Evolutionary conservation across 768 basidiomycete genomes (phyloP).

Genomic region (Mycena venus): DNA sequence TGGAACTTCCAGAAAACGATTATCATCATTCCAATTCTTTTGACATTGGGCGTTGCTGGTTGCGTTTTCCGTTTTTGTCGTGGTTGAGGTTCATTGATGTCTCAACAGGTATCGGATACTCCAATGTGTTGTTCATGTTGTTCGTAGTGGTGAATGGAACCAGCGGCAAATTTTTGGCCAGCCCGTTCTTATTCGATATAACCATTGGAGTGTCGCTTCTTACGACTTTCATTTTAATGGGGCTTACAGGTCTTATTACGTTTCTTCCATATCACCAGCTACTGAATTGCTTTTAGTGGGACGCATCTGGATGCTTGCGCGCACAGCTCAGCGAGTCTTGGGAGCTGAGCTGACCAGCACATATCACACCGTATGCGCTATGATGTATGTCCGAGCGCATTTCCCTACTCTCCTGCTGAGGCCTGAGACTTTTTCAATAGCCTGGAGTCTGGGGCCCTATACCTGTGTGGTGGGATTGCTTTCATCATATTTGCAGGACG

Average conservation of each 20-base stretch:
- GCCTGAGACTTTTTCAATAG: background rate
- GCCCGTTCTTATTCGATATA: background rate
- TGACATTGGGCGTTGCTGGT: slow-evolving; percentile 2
- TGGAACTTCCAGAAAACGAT: background rate
- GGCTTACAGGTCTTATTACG: background rate
- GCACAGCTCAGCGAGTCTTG: background rate
- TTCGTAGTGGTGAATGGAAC: background rate
- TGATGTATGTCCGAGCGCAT: background rate
- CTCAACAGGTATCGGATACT: background rate
- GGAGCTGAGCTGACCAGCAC: background rate
- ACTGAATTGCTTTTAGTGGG: background rate
- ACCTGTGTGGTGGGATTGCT: background rate
- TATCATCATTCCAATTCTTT: background rate
- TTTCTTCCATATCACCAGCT: background rate
- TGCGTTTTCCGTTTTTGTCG: background rate
- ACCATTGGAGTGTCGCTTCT: background rate
- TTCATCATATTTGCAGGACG: background rate
- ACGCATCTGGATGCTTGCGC: slow-evolving; percentile 8
- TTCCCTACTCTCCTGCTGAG: background rate
- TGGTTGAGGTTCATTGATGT: background rate
- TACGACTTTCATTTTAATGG: slow-evolving; percentile 1
- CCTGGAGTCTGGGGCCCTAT: background rate
- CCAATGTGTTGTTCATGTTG: background rate
- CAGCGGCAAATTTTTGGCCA: background rate
- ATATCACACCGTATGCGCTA: background rate